phyloP scores from a whole-genome alignment of 1,284 basidiomycete species.

The Clitocybe nebularis region DNA sequence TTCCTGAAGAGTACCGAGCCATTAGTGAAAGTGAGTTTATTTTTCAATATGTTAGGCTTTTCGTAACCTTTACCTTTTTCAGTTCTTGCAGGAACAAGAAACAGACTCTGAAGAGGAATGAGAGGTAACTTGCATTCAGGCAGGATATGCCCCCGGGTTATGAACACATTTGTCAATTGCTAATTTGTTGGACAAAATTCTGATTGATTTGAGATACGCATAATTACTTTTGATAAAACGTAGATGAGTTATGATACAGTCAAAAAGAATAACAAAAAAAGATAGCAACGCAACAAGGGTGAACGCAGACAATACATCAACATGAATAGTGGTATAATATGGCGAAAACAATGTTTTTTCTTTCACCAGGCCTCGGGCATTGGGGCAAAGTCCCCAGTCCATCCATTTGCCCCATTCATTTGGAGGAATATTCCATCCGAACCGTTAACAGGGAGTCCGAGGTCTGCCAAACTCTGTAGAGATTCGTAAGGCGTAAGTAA shows the following conservation, averaged over 20 bases:
- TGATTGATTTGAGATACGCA: background rate
- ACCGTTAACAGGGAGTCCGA: slow-evolving; percentile 85
- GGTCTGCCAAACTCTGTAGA: slow-evolving; percentile 74
- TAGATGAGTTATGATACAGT: no score
- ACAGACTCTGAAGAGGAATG: slow-evolving; percentile 70
- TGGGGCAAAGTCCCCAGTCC: slow-evolving; percentile 68
- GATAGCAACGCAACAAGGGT: background rate
- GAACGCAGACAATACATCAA: no score
- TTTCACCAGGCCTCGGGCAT: slow-evolving; percentile 79
- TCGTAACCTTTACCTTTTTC: slow-evolving; percentile 1
- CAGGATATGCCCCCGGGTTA: background rate
- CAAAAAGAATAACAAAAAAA: background rate
- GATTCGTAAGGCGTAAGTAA: slow-evolving; percentile 8
- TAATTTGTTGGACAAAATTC: background rate
- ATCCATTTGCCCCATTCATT: slow-evolving; percentile 63
- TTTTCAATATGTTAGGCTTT: background rate
- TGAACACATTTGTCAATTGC: slow-evolving; percentile 12
- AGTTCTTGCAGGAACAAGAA: slow-evolving; percentile 81
- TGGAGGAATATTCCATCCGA: slow-evolving; percentile 86
- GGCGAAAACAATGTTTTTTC: background rate
- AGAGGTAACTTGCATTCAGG: slow-evolving; percentile 33
- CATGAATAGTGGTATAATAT: background rate
- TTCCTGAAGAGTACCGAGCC: slow-evolving; percentile 88
- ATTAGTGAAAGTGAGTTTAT: slow-evolving; percentile 77
- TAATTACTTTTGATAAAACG: background rate